Evolutionary conservation across 1,139 yeast genomes (phyloP), one percentile per base, ranked within the genome.

Genomic region (Komagataea norvegica): DNA sequence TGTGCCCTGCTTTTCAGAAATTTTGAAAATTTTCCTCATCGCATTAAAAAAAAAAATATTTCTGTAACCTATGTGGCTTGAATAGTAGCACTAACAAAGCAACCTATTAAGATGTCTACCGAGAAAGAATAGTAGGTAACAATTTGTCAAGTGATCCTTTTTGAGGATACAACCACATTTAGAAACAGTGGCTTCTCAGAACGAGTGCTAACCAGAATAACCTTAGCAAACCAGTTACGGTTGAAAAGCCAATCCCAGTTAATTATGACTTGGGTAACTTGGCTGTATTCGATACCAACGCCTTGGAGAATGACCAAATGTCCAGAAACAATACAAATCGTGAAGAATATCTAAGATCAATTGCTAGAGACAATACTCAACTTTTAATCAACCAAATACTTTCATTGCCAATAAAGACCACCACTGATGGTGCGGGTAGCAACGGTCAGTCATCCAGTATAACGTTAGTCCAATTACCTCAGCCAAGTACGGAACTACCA

Each of bases 311-410:
- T 37, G 68, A 68, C 19, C 70, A 75, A 50, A 62, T 81, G 38
- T 68, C 70, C 25, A 64, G 72, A 34, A 65, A 69, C 34, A 70
- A 70, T 24, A 59, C 64, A 18, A 68, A 72, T 40, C 74, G 76
- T 54, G 96, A 89, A 59, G 72, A 67, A 36, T 74, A 81, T 47
- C 65, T 91, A 46, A 68, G 72, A 37, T 66, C 75, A 3, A 69
- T 77, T n/a, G 79, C 96, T 30, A 79, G 98, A 66, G 98, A 89
- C 57, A 91, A 91, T 61, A 86, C 85, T 14, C 98, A 91, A 65
- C 72, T 91, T 43, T 70, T 93, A 48, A 77, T 91, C 51, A 89
- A 89, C 64, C 98, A 91, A 65, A 70, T 93, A 26, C 70, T 91
- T 45, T 86, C 95, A 19, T 74, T 89, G 41, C 98, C 98, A 26